Evolutionary conservation across 2,329 filamentous ascomycete genomes (phyloP).

Genomic region (Trichoderma sp.): DNA sequence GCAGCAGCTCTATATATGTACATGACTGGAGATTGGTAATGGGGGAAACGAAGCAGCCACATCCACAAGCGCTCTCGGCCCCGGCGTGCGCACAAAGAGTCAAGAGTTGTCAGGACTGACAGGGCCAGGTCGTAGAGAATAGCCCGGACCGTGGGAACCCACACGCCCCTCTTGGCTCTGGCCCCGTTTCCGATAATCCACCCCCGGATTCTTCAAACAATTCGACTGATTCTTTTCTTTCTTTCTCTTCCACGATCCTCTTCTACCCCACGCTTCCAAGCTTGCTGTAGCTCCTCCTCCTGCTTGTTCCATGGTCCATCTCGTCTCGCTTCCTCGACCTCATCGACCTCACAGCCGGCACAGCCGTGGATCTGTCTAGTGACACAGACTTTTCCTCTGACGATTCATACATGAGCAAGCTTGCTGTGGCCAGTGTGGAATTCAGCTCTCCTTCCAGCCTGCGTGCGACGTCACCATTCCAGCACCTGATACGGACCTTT

Average conservation of each 20-base stretch:
- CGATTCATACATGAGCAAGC: slow-evolving; percentile 15
- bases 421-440: background rate
- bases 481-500: slow-evolving; percentile 3
- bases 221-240: slow-evolving; percentile 27
- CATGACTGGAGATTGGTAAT: background rate
- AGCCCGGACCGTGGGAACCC: slow-evolving; percentile 24
- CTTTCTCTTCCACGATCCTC: slow-evolving; percentile 23
- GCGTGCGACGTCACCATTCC: background rate
- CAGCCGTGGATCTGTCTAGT: background rate
- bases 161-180: slow-evolving; percentile 23
- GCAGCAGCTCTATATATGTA: background rate
- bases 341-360: background rate
- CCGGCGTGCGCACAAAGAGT: background rate
- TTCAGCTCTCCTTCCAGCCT: background rate
- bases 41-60: background rate
- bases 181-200: slow-evolving; percentile 28
- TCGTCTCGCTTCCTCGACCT: background rate
- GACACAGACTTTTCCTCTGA: background rate
- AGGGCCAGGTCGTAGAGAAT: slow-evolving; percentile 4
- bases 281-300: slow-evolving; percentile 1
- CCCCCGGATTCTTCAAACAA: slow-evolving; percentile 29
- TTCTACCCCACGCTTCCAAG: slow-evolving; percentile 24
- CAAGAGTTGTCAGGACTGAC: background rate
- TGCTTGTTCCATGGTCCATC: slow-evolving; percentile 18
- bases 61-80: background rate